Evolutionary conservation across 176 grass and related monocot species (phyloP), one percentile per base, ranked within the genome.

Genomic region (Bolboschoenus planiculmis): DNA sequence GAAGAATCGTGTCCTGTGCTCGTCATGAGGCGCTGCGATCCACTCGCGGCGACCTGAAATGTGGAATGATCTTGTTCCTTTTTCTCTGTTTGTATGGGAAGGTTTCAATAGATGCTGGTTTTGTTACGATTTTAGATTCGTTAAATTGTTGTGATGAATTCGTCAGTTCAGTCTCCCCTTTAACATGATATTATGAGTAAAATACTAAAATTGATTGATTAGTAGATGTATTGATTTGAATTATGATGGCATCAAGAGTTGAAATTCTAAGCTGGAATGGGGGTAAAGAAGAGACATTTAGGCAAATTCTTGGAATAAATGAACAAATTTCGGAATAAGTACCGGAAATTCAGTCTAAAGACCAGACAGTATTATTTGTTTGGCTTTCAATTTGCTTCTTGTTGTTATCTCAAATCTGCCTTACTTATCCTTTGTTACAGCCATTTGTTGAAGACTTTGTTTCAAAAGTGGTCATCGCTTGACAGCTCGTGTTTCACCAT

Each of bases 401-500:
- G 8, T 33, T 64, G 34, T 50, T 43, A 20, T 72, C 1, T 81
- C 36, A 80, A 56, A 6, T 5, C 44, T 20, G 11, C 64, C 64
- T 91, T 31, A 87, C 59, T 11, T 15, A 5, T 42, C 33, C 36
- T 81, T 60, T 35, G 81, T 86, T 80, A 81, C 91, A 99, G 96
- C 86, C 46, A 42, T 67, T 79, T 99, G 43, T 93, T 93, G 89
- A 93, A 95, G 86, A 84, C 85, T 43, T 78, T 91, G 82, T 84
- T 99, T 56, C 59, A 36, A 68, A 92, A 85, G 40, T 93, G 91
- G 92, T 78, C 64, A 0, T 82, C 82, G 29, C 57, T 93, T 78
- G 91, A 93, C 77, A 83, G 68, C 86, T 95, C 96, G 29, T 84
- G 84, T 82, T 93, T 99, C 84, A 88, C 83, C 0, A 90, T 90